Percentiles rank a stretch among this genome's conserved stretches.
phyloP scores from a whole-genome alignment of 2,329 filamentous ascomycete genomes.

The Diaporthe destruens region DNA sequence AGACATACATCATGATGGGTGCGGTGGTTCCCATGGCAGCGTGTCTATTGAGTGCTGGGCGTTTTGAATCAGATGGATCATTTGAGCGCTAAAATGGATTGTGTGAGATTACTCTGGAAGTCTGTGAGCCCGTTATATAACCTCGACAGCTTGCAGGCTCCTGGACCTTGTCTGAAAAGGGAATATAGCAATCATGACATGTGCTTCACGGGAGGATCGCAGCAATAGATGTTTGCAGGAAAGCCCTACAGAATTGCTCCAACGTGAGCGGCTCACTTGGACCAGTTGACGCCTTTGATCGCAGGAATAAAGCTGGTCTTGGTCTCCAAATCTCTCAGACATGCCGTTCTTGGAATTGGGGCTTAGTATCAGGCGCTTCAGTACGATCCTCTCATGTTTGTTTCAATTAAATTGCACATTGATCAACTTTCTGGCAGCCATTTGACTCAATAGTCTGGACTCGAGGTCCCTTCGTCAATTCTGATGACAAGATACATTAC shows the following conservation, averaged over 20 bases:
- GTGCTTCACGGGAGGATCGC: neutral
- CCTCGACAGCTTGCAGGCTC: neutral
- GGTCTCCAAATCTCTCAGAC: neutral
- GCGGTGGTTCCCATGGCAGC: neutral
- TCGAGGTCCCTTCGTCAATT: constrained; percentile 30
- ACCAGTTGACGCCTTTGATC: neutral
- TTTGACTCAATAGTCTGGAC: constrained; percentile 3
- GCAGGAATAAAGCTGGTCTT: neutral
- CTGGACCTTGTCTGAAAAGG: too few species aligned
- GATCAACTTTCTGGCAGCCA: neutral
- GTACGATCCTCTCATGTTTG: neutral
- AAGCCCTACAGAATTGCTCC: neutral
- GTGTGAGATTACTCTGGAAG: neutral
- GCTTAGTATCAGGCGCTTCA: neutral
- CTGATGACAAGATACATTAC: constrained; percentile 30
- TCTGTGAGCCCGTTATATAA: neutral
- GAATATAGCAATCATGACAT: neutral
- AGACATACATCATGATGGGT: constrained; percentile 12
- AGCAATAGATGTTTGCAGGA: neutral
- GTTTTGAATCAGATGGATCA: neutral
- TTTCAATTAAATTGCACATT: neutral
- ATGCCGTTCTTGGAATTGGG: neutral
- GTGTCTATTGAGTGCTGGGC: neutral
- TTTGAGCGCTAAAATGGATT: neutral
- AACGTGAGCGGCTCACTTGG: neutral